Conservation (phyloP, 208 protist species). For the Leptomonas pyrrhocoris region DNA sequence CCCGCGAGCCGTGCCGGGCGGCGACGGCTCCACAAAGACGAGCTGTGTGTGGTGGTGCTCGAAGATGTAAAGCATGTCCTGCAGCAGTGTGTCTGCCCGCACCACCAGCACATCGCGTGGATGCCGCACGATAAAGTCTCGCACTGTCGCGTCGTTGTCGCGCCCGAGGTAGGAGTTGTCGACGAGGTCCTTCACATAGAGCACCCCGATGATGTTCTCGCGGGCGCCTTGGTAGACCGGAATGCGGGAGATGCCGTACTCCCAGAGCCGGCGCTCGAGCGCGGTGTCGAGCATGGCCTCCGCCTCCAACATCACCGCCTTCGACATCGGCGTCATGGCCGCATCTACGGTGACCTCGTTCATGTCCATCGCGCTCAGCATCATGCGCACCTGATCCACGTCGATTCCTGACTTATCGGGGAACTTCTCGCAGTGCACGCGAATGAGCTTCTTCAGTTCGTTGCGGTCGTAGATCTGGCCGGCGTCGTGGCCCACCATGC, state of each 20-base stretch:
- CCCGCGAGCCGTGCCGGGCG: not conserved
- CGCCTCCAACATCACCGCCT: conserved; percentile 57
- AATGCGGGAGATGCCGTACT: conserved; percentile 72
- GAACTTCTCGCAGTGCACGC: conserved; percentile 80
- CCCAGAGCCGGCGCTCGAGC: conserved; percentile 65
- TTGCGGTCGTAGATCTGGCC: conserved; percentile 81
- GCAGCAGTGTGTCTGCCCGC: conserved; percentile 40
- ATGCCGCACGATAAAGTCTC: conserved; percentile 57
- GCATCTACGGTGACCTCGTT: conserved; percentile 51
- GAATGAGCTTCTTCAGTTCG: conserved; percentile 78
- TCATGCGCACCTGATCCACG: conserved; percentile 71
- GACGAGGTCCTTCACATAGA: conserved; percentile 82
- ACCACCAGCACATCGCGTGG: conserved; percentile 65
- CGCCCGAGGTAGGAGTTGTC: conserved; percentile 37
- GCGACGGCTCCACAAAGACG: conserved; percentile 48
- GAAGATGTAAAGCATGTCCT: conserved; percentile 67
- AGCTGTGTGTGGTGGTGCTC: conserved; percentile 56
- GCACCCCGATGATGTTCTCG: conserved; percentile 62
- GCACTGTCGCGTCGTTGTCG: conserved; percentile 46
- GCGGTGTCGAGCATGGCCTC: conserved; percentile 38
- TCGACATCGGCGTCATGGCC: conserved; percentile 66
- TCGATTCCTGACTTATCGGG: conserved; percentile 68
- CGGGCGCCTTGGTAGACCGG: conserved; percentile 56
- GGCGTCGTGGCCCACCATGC: conserved; percentile 67
- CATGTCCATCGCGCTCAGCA: conserved; percentile 76